Evolutionary conservation across 495 filamentous ascomycete genomes (phyloP).

Genomic region (Penicillium roqueforti): DNA sequence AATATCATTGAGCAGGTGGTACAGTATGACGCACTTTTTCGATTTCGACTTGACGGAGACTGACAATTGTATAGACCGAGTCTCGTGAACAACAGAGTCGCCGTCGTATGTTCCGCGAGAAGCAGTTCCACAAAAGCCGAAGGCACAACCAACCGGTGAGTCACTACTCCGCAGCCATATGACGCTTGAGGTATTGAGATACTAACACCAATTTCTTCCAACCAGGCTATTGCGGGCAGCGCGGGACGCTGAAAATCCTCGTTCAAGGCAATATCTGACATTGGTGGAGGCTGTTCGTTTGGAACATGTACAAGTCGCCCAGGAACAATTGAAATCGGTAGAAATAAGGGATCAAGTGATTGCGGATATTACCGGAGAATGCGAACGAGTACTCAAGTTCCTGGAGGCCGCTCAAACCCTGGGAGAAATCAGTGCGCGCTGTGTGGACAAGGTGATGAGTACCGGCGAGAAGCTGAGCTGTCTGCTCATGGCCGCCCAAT

Average conservation of each 20-base stretch:
- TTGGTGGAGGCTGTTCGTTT: slow-evolving; percentile 70
- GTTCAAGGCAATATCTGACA: slow-evolving; percentile 57
- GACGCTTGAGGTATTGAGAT: background rate
- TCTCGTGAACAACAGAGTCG: slow-evolving; percentile 64
- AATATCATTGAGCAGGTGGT: slow-evolving; percentile 75
- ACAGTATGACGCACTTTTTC: slow-evolving; percentile 44
- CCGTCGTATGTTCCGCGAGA: slow-evolving; percentile 88
- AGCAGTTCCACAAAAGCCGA: slow-evolving; percentile 86
- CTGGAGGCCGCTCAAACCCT: slow-evolving; percentile 57
- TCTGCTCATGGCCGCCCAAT: slow-evolving; percentile 74
- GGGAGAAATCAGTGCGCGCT: slow-evolving; percentile 70
- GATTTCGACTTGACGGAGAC: background rate
- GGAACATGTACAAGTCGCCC: slow-evolving; percentile 68
- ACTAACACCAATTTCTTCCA: slow-evolving; percentile 2
- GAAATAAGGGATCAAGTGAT: slow-evolving; percentile 55
- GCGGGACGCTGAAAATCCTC: slow-evolving; percentile 58
- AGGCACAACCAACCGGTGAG: slow-evolving; percentile 92
- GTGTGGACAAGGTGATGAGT: slow-evolving; percentile 85
- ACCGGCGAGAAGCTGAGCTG: slow-evolving; percentile 93
- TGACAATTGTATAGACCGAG: slow-evolving; percentile 51
- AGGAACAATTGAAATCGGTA: slow-evolving; percentile 55
- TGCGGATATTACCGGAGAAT: slow-evolving; percentile 68
- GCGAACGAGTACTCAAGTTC: slow-evolving; percentile 54
- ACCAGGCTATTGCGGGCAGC: slow-evolving; percentile 64
- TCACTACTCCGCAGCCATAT: slow-evolving; percentile 22